phyloP scores from a whole-genome alignment of 495 filamentous ascomycete species.

The Polyplosphaeria fusca region DNA sequence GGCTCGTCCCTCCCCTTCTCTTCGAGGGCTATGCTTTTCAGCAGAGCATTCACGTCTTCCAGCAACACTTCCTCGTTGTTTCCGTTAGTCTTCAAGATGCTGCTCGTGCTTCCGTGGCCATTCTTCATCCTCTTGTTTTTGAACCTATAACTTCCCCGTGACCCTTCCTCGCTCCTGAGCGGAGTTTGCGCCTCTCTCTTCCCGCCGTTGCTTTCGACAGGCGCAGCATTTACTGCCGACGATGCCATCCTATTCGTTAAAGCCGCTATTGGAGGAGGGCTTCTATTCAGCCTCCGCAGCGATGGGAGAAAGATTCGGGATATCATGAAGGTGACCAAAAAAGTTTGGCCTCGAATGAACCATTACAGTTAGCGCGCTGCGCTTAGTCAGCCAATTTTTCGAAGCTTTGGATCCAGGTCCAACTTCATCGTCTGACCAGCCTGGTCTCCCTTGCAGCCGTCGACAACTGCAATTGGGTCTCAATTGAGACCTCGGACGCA shows the following conservation, averaged over 20 bases:
- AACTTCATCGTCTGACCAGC: too few relatives aligned
- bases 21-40: constrained; percentile 51
- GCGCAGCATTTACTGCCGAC: constrained; percentile 22
- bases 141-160: constrained; percentile 37
- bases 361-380: background rate
- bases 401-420: too few relatives aligned
- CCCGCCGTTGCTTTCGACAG: constrained; percentile 23
- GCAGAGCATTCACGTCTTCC: constrained; percentile 62
- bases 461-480: background rate
- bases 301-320: too few relatives aligned
- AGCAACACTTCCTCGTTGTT: constrained; percentile 72
- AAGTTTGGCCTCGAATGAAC: background rate
- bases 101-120: constrained; percentile 30
- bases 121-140: constrained; percentile 59
- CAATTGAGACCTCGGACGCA: constrained; percentile 23
- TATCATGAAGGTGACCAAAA: background rate
- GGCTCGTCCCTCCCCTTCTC: constrained; percentile 8
- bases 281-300: constrained; percentile 18
- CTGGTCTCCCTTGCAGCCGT: background rate
- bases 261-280: too few relatives aligned
- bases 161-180: constrained; percentile 26
- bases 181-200: constrained; percentile 37
- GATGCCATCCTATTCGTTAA: constrained; percentile 31
- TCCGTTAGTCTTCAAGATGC: constrained; percentile 50
- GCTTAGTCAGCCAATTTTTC: constrained; percentile 11